Evolutionary conservation across 495 filamentous ascomycete species (phyloP).

Genomic region (Articulospora tetracladia): DNA sequence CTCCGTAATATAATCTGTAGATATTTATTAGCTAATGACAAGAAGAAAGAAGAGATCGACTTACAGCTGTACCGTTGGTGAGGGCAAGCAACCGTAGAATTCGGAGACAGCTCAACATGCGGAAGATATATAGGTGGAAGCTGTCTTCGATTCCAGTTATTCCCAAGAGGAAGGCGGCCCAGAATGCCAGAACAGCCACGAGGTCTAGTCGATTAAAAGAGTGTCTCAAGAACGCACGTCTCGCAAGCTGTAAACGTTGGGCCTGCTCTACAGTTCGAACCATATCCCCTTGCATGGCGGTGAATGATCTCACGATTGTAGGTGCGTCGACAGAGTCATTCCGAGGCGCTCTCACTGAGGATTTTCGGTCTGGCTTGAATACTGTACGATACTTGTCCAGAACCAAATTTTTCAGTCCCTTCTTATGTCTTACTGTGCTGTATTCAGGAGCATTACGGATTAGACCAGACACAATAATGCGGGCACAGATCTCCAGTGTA

Average conservation of each 20-base stretch:
- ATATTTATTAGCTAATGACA: slow-evolving; percentile 22
- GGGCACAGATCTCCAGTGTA: slow-evolving; percentile 76
- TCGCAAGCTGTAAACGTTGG: slow-evolving; percentile 77
- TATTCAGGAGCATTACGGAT: slow-evolving; percentile 84
- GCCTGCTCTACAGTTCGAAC: slow-evolving; percentile 58
- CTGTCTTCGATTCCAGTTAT: slow-evolving; percentile 60
- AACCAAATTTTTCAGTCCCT: slow-evolving; percentile 69
- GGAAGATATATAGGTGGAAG: slow-evolving; percentile 81
- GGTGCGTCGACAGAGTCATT: slow-evolving; percentile 40
- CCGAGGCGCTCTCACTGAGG: slow-evolving; percentile 18
- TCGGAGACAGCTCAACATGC: slow-evolving; percentile 92
- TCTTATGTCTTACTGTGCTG: slow-evolving; percentile 69
- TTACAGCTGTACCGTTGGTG: slow-evolving; percentile 77
- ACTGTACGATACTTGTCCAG: slow-evolving; percentile 69
- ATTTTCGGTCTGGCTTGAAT: slow-evolving; percentile 54
- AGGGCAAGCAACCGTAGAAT: slow-evolving; percentile 85
- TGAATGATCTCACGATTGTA: slow-evolving; percentile 81
- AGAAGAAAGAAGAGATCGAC: neutral
- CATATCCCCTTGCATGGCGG: slow-evolving; percentile 56
- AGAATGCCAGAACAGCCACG: slow-evolving; percentile 92
- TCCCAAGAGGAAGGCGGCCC: slow-evolving; percentile 78
- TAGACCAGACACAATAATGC: slow-evolving; percentile 87
- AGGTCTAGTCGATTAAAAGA: slow-evolving; percentile 96
- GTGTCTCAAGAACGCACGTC: slow-evolving; percentile 89
- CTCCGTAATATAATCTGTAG: slow-evolving; percentile 77